Evolutionary conservation across 2,329 filamentous ascomycete species (phyloP), one percentile per base, ranked within the genome.

Genomic region (Ophiostoma sp.): DNA sequence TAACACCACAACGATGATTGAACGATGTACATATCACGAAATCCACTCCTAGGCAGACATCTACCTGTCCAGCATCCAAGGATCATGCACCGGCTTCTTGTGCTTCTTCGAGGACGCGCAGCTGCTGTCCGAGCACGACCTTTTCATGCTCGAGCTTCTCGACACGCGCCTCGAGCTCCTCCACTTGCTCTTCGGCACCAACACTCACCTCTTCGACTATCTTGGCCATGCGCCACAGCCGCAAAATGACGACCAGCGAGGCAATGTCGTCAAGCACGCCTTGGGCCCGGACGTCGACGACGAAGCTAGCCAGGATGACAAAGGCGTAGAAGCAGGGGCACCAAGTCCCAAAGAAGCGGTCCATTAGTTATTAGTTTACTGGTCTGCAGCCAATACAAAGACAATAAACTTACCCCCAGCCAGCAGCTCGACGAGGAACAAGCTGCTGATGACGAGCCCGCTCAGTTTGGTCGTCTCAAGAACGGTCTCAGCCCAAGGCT

Each of bases 141-240:
- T 83, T 82, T 68, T 82, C 84, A 66, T 75, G 77, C 73, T 84
- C 82, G 8, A 89, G 76, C 40, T 80, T 76, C 65, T 82, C 80
- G 40, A 89, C 78, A 67, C 81, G 77, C 66, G 80, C 76, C 71
- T 85, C 79, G 52, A 89, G 76, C 9, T 81, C 81, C 70, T 87
- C 86, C 78, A 87, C 84, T 74, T 86, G 81, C 76, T 90, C 87
- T 47, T 84, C 78, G 1, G 87, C 86, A 8, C 86, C 87, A 6
- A 87, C 81, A 42, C 84, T 84, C 70, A 90, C 80, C 76, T 91
- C 88, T 74, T 91, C 87, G 6, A 89, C 84, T 66, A 90, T 88
- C 78, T 90, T 89, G 75, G 89, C 85, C 62, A 91, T 82, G 16
- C 89, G 82, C 85, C 87, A 90, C 3, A 91, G 79, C 67, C 88